A percentile compares a stretch with the other conserved stretches of the same genome.
Conservation (phyloP, 208 protist genomes). For the Leishmania turanica region DNA sequence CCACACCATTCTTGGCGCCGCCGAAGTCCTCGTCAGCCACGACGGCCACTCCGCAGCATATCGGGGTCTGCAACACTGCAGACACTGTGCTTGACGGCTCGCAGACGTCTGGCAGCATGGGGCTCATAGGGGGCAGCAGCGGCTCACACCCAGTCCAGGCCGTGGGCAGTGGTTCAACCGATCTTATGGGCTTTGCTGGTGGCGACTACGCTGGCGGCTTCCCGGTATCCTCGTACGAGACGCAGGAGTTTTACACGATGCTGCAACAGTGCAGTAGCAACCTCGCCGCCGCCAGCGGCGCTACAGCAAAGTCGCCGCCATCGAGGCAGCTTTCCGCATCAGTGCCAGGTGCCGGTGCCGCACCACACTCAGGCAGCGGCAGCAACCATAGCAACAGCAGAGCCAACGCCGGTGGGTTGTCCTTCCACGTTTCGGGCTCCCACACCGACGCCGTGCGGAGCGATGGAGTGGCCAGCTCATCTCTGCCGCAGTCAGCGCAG, state of each 20-base stretch:
- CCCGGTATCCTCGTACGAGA: not conserved
- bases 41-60: not conserved
- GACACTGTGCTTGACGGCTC: not conserved
- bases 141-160: not conserved
- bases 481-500: not conserved
- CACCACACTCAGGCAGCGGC: not conserved
- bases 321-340: not conserved
- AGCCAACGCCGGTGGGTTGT: not conserved
- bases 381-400: not conserved
- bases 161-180: not conserved
- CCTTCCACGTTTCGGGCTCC: not conserved
- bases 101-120: not conserved
- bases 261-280: conserved; percentile 9
- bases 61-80: not conserved
- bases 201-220: not conserved
- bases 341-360: not conserved
- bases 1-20: conserved; percentile 1
- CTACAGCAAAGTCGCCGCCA: not conserved
- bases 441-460: not conserved
- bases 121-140: not conserved
- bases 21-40: not conserved
- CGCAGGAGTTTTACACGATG: conserved; percentile 9
- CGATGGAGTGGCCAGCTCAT: not conserved
- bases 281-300: not conserved
- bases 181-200: not conserved